phyloP scores from a whole-genome alignment of 2,329 filamentous ascomycete genomes.

The Venturia nashicola region DNA sequence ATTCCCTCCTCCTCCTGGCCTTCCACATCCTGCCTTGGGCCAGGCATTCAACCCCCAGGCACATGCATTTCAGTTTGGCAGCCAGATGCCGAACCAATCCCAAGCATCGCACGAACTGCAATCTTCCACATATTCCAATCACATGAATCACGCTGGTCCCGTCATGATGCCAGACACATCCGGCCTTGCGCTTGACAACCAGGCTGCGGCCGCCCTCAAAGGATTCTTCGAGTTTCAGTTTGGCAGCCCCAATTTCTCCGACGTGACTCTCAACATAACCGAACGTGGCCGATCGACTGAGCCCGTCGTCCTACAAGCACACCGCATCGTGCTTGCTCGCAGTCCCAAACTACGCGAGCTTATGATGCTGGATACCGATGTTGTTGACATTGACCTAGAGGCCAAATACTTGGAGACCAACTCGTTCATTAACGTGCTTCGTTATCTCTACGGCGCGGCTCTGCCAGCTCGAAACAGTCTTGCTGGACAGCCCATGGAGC shows the following conservation, averaged over 20 bases:
- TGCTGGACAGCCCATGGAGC: constrained; percentile 12
- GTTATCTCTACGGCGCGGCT: constrained; percentile 8
- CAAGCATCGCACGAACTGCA: not conserved
- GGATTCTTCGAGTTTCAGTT: constrained; percentile 18
- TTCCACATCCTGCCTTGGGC: not conserved
- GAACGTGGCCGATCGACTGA: not conserved
- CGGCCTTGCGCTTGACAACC: not conserved
- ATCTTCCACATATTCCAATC: not conserved
- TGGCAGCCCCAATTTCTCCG: constrained; percentile 17
- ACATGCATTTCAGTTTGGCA: not conserved
- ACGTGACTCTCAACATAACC: constrained; percentile 19
- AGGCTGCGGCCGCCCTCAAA: constrained; percentile 13
- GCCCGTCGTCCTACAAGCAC: not conserved
- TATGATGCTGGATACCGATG: not conserved
- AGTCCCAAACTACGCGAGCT: not conserved
- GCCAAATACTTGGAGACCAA: constrained; percentile 1
- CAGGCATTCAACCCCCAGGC: constrained; percentile 3
- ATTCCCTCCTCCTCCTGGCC: not conserved
- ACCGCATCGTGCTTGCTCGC: not conserved
- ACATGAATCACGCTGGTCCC: not conserved
- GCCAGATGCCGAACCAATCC: not conserved
- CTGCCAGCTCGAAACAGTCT: not conserved
- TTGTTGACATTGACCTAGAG: not conserved
- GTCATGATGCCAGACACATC: not conserved
- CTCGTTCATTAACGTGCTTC: not conserved